Conservation (phyloP, 305 asterid genomes). For the Fraxinus platypoda region DNA sequence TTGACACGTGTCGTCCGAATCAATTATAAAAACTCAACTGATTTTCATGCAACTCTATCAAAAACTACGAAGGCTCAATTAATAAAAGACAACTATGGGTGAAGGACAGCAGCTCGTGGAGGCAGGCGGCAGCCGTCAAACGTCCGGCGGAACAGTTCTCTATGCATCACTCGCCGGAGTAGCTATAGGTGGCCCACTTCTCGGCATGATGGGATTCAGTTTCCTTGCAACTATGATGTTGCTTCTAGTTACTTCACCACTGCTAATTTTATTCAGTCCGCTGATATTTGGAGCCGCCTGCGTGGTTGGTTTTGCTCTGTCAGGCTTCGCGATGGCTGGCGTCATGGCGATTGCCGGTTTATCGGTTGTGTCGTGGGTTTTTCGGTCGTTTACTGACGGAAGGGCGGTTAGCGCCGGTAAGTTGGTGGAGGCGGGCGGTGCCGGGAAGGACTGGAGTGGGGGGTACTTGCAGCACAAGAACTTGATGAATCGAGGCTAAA, state of each 20-base stretch:
- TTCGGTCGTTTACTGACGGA: not conserved
- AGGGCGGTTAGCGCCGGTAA: not conserved
- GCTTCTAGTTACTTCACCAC: slow-evolving; percentile 21
- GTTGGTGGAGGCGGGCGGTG: slow-evolving; percentile 1
- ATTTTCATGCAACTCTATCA: not conserved
- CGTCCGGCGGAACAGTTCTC: not conserved
- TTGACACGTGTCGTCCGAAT: not conserved
- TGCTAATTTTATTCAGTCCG: slow-evolving; percentile 26
- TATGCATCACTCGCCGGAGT: slow-evolving; percentile 19
- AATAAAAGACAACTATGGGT: slow-evolving; percentile 9
- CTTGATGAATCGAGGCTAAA: not conserved
- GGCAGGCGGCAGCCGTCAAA: not conserved
- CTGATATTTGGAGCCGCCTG: slow-evolving; percentile 18
- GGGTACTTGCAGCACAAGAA: slow-evolving; percentile 16
- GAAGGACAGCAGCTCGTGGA: slow-evolving; percentile 8
- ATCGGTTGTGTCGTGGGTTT: not conserved
- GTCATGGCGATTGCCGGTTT: slow-evolving; percentile 6
- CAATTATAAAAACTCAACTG: not conserved
- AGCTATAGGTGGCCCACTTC: slow-evolving; percentile 22
- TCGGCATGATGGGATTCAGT: slow-evolving; percentile 26
- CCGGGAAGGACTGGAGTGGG: not conserved
- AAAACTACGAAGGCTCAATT: not conserved
- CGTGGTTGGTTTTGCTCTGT: slow-evolving; percentile 12
- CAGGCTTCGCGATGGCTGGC: slow-evolving; percentile 20
- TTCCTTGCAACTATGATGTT: slow-evolving; percentile 14